Percentiles rank a stretch among this genome's conserved stretches.
Evolutionary conservation across 1,139 yeast genomes (phyloP).

Genomic region (Nadsonia commutata): DNA sequence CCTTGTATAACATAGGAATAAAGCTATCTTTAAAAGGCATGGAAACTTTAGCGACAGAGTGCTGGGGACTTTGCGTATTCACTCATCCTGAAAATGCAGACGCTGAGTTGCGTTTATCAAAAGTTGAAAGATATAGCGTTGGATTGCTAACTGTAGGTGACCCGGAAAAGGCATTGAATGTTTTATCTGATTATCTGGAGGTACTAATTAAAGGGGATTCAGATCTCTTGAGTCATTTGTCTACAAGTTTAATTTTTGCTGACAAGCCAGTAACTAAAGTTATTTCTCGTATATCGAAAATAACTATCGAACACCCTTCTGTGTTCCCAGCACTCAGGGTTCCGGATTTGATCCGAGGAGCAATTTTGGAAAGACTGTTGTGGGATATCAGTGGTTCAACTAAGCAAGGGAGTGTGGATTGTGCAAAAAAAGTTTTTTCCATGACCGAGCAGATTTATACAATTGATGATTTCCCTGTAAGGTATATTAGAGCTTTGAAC

Average conservation of each 20-base stretch:
- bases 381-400: slow-evolving; percentile 4
- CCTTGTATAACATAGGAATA: slow-evolving; percentile 8
- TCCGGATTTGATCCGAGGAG: slow-evolving; percentile 4
- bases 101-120: slow-evolving; percentile 1
- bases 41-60: slow-evolving; percentile 7
- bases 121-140: slow-evolving; percentile 6
- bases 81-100: slow-evolving; percentile 4
- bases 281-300: neutral
- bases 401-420: slow-evolving; percentile 1
- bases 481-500: slow-evolving; percentile 4
- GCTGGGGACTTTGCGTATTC: slow-evolving; percentile 8
- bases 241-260: neutral
- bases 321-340: neutral
- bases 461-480: slow-evolving; percentile 5
- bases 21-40: slow-evolving; percentile 4
- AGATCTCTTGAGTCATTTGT: neutral
- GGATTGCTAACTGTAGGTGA: slow-evolving; percentile 2
- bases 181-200: slow-evolving; percentile 4
- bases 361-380: slow-evolving; percentile 5
- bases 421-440: slow-evolving; percentile 3
- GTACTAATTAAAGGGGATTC: slow-evolving; percentile 1
- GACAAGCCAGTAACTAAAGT: neutral
- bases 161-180: slow-evolving; percentile 4
- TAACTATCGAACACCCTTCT: neutral
- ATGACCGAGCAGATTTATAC: slow-evolving; percentile 3